Evolutionary conservation across 345 rosid genomes (phyloP), one percentile per base, ranked within the genome.

Genomic region (Gossypium anomalum): DNA sequence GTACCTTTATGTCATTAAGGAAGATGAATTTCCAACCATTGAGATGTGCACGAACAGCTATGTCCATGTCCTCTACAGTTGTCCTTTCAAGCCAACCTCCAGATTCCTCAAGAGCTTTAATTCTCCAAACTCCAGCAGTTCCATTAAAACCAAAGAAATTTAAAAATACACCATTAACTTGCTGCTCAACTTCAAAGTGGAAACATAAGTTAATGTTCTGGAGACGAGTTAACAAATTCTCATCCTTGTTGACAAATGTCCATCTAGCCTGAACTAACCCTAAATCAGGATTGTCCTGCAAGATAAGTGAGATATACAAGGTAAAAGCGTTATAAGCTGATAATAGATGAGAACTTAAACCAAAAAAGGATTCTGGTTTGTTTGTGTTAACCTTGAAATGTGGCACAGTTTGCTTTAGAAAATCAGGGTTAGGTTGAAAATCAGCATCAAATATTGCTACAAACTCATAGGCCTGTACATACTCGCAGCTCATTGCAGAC

Each of bases 61-160:
- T 92, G 82, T 92, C 97, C 97, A 92, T 92, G 78, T 91, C 97
- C 83, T 91, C 93, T 0, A 89, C 93, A 23, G 97, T 91, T 22
- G 97, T 91, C 63, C 97, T 83, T 79, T 92, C 97, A 74, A 92
- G 97, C 97, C 97, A 92, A 9, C 97, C 97, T 67, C 97, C 97
- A 45, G 94, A 89, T 48, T 89, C 94, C 79, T 92, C 94, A 17
- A 92, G 93, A 74, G 97, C 88, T 81, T 88, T 92, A 41, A 88
- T 92, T 80, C 94, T 88, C 97, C 97, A 92, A 47, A 92, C 90
- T 66, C 93, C 94, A 80, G 94, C 94, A 78, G 97, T 92, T 78
- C 97, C 97, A 83, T 92, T 92, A 67, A 92, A 92, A 59, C 97
- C 97, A 67, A 92, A 92, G 88, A 92, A 92, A 82, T 87, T 89